Evolutionary conservation across 345 rosid species (phyloP), one percentile per base, ranked within the genome.

Genomic region (Aquilaria malaccensis): DNA sequence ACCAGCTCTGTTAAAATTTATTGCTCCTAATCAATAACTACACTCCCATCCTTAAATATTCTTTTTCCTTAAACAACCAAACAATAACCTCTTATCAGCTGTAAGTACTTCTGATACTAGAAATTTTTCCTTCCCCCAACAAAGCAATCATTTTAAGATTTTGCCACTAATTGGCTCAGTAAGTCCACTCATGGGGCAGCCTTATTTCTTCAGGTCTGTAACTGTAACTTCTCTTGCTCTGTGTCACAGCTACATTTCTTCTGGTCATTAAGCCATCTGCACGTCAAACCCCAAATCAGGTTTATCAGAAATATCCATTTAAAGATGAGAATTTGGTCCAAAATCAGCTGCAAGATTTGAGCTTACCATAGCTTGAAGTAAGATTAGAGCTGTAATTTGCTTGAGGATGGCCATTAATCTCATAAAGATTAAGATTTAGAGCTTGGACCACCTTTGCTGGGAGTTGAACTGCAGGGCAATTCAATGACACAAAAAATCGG

Each of bases 101-200:
- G 7, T 37, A 3, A 37, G 7, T 37, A 37, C 43, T 37, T 37
- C 43, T 37, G 43, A 37, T 37, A 5, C 43, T 37, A 37, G 43
- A 37, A 37, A 37, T 4, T 37, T 37, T 37, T 37, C 43, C 4
- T 37, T 37, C 43, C 43, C 22, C 43, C 43, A 37, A 37, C 43
- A 37, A 37, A 37, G 22, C 22, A 22, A 22, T 22, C 22, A 22
- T 22, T 37, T 37, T 9, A 37, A 37, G 43, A 37, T 37, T 2
- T 46, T 14, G 30, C 46, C 7, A 37, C 4, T 6, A 29, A 5
- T 10, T 2, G 6, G 48, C 0, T 82, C 78, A 81, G 50, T 88
- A 88, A 1, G 74, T 81, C 91, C 93, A 84, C 50, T 89, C 93
- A 48, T 82, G 80, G 12, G 85, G 96, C 37, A 89, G 72, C 41